Evolutionary conservation across 164 flowering plant genomes (phyloP).

Genomic region (Berberis thunbergii): DNA sequence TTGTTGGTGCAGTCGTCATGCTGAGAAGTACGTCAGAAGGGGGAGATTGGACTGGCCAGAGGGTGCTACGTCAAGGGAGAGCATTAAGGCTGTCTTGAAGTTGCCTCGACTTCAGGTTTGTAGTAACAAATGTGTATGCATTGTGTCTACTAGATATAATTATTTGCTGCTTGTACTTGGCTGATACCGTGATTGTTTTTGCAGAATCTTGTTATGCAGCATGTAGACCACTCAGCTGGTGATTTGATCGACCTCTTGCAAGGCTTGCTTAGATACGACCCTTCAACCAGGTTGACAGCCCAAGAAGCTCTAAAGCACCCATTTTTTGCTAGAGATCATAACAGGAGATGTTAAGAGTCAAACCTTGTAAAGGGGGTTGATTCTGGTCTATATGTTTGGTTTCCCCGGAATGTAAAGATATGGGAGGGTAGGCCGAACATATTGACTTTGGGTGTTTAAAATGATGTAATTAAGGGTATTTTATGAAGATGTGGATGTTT

Average conservation of each 20-base stretch:
- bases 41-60: slow-evolving; percentile 73
- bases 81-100: slow-evolving; percentile 56
- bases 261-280: slow-evolving; percentile 63
- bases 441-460: too few relatives aligned
- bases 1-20: slow-evolving; percentile 33
- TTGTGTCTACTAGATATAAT: too few relatives aligned
- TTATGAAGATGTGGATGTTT: too few relatives aligned
- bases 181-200: too few relatives aligned
- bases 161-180: too few relatives aligned
- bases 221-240: slow-evolving; percentile 63
- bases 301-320: slow-evolving; percentile 63
- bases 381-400: too few relatives aligned
- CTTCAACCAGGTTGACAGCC: slow-evolving; percentile 45
- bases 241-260: slow-evolving; percentile 55
- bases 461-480: too few relatives aligned
- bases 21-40: slow-evolving; percentile 57
- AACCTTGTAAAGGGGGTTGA: too few relatives aligned
- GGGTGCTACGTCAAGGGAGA: slow-evolving; percentile 63
- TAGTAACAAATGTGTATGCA: neutral
- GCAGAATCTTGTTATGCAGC: slow-evolving; percentile 60
- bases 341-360: slow-evolving; percentile 20
- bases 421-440: too few relatives aligned
- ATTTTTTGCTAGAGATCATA: slow-evolving; percentile 41
- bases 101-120: slow-evolving; percentile 59
- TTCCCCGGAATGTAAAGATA: too few relatives aligned